Percentiles rank a stretch among this genome's conserved stretches.
These are phyloP conservation scores for Cubamyces sp. DNA, from an alignment of 768 basidiomycete genomes.

Conservation along the genomic window DNA sequence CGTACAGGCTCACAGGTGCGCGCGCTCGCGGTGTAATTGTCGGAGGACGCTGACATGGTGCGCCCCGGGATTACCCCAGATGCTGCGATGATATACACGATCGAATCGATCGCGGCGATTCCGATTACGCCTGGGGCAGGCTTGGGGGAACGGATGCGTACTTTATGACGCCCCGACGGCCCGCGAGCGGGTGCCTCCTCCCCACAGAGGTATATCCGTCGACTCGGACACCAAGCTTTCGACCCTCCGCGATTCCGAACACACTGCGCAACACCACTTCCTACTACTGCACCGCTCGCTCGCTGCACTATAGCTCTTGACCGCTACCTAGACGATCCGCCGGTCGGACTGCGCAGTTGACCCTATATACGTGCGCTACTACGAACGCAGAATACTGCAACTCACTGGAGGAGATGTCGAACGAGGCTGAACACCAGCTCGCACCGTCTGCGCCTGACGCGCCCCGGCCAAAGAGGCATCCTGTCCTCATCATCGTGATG, in stretches of 20 bases:
- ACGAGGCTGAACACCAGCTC: slow-evolving; percentile 9
- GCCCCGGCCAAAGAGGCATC: slow-evolving; percentile 10
- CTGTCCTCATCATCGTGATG: slow-evolving; percentile 54
- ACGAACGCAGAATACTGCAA: no score
- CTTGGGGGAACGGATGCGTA: neutral
- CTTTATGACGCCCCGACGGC: slow-evolving; percentile 8
- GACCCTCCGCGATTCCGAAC: no score
- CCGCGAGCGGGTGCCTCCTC: neutral
- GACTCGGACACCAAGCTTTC: no score
- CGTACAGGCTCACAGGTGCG: no score
- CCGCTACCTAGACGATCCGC: no score
- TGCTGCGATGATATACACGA: neutral
- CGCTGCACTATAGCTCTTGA: no score
- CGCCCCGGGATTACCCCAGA: no score
- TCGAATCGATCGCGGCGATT: slow-evolving; percentile 13
- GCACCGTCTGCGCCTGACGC: slow-evolving; percentile 13
- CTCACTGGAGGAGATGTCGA: neutral
- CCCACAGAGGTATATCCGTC: neutral
- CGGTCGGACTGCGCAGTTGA: no score
- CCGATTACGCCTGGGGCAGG: neutral
- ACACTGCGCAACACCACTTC: no score
- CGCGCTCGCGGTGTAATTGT: neutral
- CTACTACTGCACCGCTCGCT: no score
- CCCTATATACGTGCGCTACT: no score
- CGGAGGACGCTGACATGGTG: neutral